Evolutionary conservation across 371 early-diverging fungal genomes (phyloP).

Genomic region (Mortierella polycephala): DNA sequence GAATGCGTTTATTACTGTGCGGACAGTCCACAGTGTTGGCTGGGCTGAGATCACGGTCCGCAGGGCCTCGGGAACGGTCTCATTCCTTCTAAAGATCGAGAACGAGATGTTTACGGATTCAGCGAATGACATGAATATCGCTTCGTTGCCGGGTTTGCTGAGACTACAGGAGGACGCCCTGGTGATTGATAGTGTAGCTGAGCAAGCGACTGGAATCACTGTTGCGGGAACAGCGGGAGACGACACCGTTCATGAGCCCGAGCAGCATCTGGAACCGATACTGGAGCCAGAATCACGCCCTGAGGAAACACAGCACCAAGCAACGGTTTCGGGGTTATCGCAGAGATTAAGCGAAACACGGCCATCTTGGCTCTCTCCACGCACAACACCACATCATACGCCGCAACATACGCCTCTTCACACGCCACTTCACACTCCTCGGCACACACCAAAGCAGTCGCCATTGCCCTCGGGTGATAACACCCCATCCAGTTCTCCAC

Average conservation of each 20-base stretch:
- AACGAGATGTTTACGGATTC: constrained; percentile 62
- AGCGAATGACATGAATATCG: constrained; percentile 61
- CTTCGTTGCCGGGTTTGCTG: constrained; percentile 67
- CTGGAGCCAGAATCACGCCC: constrained; percentile 6
- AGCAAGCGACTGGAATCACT: constrained; percentile 22
- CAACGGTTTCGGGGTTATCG: constrained; percentile 22
- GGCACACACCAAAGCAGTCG: constrained; percentile 42
- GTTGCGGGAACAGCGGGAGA: constrained; percentile 17
- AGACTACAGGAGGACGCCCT: constrained; percentile 67
- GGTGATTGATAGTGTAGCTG: constrained; percentile 42
- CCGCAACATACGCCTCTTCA: constrained; percentile 48
- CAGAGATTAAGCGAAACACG: constrained; percentile 37
- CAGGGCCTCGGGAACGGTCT: constrained; percentile 83
- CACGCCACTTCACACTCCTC: constrained; percentile 43
- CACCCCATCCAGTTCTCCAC: constrained; percentile 53
- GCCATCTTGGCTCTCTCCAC: constrained; percentile 46
- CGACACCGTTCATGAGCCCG: constrained; percentile 14
- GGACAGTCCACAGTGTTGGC: constrained; percentile 70
- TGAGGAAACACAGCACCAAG: constrained; percentile 28
- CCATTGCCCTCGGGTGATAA: constrained; percentile 52
- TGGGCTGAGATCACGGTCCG: constrained; percentile 88
- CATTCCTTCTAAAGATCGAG: constrained; percentile 80
- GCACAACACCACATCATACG: constrained; percentile 38
- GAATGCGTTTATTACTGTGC: constrained; percentile 83
- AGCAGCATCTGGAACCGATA: constrained; percentile 5